Evolutionary conservation across 495 filamentous ascomycete species (phyloP).

Genomic region (Tuber magnatum): DNA sequence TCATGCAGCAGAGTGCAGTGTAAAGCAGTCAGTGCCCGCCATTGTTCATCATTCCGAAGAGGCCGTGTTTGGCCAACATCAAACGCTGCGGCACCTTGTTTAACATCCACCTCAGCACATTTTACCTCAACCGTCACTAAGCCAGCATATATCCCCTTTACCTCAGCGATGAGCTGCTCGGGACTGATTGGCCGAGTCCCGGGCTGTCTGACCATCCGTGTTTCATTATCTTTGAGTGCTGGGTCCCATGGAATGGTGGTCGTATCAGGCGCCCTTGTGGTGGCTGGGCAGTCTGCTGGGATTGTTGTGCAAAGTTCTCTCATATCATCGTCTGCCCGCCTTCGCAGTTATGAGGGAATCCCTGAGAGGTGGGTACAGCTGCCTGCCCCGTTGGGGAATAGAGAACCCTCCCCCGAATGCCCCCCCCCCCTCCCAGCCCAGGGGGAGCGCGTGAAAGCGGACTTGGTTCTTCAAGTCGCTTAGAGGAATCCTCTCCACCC

Average conservation of each 20-base stretch:
- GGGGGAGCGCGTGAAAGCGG: slow-evolving; percentile 4
- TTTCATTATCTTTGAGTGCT: slow-evolving; percentile 16
- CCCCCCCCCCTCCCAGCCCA: slow-evolving; percentile 1
- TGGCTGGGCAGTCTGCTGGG: slow-evolving; percentile 9
- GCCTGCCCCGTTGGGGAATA: background rate
- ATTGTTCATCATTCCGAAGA: slow-evolving; percentile 56
- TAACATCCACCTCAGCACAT: slow-evolving; percentile 59
- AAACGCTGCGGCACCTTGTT: slow-evolving; percentile 46
- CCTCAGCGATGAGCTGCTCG: slow-evolving; percentile 62
- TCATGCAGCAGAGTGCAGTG: slow-evolving; percentile 68
- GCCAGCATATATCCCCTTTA: slow-evolving; percentile 67
- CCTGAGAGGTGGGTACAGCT: background rate
- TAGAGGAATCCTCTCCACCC: slow-evolving; percentile 18
- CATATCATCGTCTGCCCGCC: slow-evolving; percentile 27
- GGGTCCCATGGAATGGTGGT: background rate
- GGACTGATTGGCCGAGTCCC: slow-evolving; percentile 59
- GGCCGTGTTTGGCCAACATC: slow-evolving; percentile 38
- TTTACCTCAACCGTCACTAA: slow-evolving; percentile 72
- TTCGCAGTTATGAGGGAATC: slow-evolving; percentile 9
- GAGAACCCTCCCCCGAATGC: slow-evolving; percentile 5
- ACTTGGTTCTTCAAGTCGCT: slow-evolving; percentile 20
- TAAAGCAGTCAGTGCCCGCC: slow-evolving; percentile 63
- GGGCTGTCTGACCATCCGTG: slow-evolving; percentile 40
- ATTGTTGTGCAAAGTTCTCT: slow-evolving; percentile 22
- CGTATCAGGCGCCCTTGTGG: background rate